A percentile compares a stretch with the other conserved stretches of the same genome.
Conservation (phyloP, 2,329 filamentous ascomycete genomes). For the Aciculosporium take region DNA sequence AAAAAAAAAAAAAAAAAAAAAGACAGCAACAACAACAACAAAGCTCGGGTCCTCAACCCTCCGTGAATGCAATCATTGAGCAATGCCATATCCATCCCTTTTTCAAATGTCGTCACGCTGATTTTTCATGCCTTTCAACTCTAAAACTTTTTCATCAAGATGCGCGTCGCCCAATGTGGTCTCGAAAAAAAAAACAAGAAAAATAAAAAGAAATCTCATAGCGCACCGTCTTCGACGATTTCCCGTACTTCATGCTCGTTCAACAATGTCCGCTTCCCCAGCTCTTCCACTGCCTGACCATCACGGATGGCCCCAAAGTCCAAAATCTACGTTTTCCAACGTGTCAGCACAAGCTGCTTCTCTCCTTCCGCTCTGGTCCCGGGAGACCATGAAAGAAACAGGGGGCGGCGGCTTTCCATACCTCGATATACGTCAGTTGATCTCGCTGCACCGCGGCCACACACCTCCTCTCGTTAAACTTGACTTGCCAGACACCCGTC, state of each 20-base stretch:
- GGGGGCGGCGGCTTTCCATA: slow-evolving; percentile 28
- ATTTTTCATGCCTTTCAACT: background rate
- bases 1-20: no score
- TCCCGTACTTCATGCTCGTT: slow-evolving; percentile 41
- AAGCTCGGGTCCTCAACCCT: background rate
- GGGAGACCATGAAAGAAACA: no score
- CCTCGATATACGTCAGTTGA: slow-evolving; percentile 88
- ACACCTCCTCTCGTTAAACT: slow-evolving; percentile 88
- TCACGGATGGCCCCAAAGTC: slow-evolving; percentile 93
- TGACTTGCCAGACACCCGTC: slow-evolving; percentile 97
- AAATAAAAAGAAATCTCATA: no score
- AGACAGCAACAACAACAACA: no score
- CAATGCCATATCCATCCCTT: background rate
- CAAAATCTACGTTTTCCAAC: slow-evolving; percentile 51
- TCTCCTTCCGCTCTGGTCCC: no score
- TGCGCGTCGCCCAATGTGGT: background rate
- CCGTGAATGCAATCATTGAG: slow-evolving; percentile 2
- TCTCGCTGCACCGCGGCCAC: slow-evolving; percentile 94
- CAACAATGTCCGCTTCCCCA: slow-evolving; percentile 64
- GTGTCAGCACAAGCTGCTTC: background rate
- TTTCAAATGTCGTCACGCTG: slow-evolving; percentile 2
- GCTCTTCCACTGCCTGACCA: slow-evolving; percentile 60
- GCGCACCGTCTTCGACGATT: slow-evolving; percentile 31
- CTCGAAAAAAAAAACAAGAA: no score
- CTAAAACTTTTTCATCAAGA: background rate